Conservation (phyloP, 2,329 filamentous ascomycete genomes). For the Exophiala lecanii-corni region DNA sequence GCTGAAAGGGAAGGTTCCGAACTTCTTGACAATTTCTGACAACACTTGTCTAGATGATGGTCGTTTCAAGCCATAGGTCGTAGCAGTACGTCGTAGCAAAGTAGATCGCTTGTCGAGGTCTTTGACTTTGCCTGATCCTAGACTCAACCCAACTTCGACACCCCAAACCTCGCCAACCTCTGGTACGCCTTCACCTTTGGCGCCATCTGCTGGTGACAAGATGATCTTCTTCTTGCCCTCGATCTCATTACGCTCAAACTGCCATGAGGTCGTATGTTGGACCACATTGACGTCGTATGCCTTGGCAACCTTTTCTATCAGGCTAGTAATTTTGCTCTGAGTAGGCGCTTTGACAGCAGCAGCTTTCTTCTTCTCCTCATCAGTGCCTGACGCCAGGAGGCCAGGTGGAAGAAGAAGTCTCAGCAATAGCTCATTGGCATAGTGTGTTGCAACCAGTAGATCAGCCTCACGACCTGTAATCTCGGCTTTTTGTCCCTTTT, state of each 20-base stretch:
- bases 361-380: conserved; percentile 94
- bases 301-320: conserved; percentile 89
- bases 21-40: conserved; percentile 94
- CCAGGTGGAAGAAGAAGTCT: conserved; percentile 90
- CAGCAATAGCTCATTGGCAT: conserved; percentile 90
- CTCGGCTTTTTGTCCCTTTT: conserved; percentile 57
- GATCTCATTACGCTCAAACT: conserved; percentile 95
- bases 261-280: conserved; percentile 97
- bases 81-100: conserved; percentile 85
- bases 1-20: conserved; percentile 96
- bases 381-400: conserved; percentile 71
- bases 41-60: conserved; percentile 88
- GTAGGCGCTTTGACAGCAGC: conserved; percentile 74
- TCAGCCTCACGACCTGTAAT: conserved; percentile 77
- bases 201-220: conserved; percentile 70
- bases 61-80: conserved; percentile 89
- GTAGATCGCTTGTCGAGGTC: conserved; percentile 80
- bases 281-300: conserved; percentile 87
- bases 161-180: conserved; percentile 95
- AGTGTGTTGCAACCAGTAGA: conserved; percentile 84
- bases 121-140: conserved; percentile 94
- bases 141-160: conserved; percentile 88
- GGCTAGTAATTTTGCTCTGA: conserved; percentile 77
- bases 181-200: conserved; percentile 83
- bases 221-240: conserved; percentile 99